These are phyloP conservation scores for Eutrema yunnanense DNA, from an alignment of 345 rosid species.

Conservation along the genomic window DNA sequence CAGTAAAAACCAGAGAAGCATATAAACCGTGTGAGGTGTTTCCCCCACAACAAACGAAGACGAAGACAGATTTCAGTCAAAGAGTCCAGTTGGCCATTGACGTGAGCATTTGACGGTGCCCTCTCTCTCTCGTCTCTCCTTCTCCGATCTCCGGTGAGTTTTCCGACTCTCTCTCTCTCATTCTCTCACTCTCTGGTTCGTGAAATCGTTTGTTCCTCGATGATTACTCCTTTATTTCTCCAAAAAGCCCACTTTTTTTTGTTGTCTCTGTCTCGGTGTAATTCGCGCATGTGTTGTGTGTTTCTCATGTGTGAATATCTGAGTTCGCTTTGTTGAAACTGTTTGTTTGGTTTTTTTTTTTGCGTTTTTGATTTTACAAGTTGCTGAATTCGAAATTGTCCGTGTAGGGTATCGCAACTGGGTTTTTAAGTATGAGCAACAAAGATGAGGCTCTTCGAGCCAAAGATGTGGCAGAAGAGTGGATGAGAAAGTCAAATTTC, in stretches of 20 bases:
- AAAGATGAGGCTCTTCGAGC: slow-evolving; percentile 91
- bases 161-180: neutral
- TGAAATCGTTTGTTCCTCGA: neutral
- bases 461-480: slow-evolving; percentile 55
- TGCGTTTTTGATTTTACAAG: neutral
- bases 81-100: slow-evolving; percentile 10
- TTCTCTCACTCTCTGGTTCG: neutral
- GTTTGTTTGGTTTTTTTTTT: neutral
- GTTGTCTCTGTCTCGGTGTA: neutral
- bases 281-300: neutral
- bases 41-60: slow-evolving; percentile 11
- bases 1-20: slow-evolving; percentile 14
- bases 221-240: neutral
- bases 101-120: slow-evolving; percentile 18
- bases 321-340: neutral
- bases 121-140: neutral
- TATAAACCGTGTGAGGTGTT: slow-evolving; percentile 17
- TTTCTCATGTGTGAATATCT: neutral
- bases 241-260: neutral
- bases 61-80: slow-evolving; percentile 25
- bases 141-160: slow-evolving; percentile 12
- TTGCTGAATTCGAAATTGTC: neutral
- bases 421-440: slow-evolving; percentile 49
- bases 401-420: slow-evolving; percentile 5
- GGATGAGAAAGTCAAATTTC: slow-evolving; percentile 58